Evolutionary conservation across 805 yeast genomes (phyloP), one percentile per base, ranked within the genome.

Genomic region (Lachancea sp.): DNA sequence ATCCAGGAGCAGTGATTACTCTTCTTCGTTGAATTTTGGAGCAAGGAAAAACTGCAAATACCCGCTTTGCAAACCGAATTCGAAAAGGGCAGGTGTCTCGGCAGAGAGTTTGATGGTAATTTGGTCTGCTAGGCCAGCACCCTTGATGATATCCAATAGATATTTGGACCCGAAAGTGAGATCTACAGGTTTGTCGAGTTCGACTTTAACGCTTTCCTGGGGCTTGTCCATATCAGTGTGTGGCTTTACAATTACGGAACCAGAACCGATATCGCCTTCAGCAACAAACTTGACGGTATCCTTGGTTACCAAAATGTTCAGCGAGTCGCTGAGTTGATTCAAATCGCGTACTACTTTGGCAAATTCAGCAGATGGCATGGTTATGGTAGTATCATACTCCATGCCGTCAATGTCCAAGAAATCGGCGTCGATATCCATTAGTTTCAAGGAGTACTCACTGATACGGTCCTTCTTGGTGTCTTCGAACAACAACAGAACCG

Each of bases 371-470:
- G 96, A 71, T 45, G 97, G 96, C 83, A 92, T 76, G 43, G 85
- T 78, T 54, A 92, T 73, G 46, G 83, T 79, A 28, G 92, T 78
- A 59, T 86, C 95, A 61, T 83, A 84, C 48, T 86, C 94, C 78
- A 89, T 80, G 54, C 88, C 97, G 54, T 94, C 97, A 60, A 92
- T 85, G 54, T 84, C 81, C 55, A 92, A 76, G 68, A 85, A 85
- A 60, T 92, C 97, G 39, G 95, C 85, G 63, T 92, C 97, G 51
- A 92, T 87, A 60, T 90, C 95, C 96, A 92, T 88, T 61, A 92
- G 75, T 63, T 88, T 88, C 61, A 92, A 74, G 36, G 83, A 75
- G 67, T 84, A 92, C 70, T 90, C 97, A 47, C 95, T 82, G 47
- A 90, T 83, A 60, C 96, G 78, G 58, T 89, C 97, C 65, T 79